phyloP scores from a whole-genome alignment of 1,284 basidiomycete genomes.

The Trichosporon coremiiforme region DNA sequence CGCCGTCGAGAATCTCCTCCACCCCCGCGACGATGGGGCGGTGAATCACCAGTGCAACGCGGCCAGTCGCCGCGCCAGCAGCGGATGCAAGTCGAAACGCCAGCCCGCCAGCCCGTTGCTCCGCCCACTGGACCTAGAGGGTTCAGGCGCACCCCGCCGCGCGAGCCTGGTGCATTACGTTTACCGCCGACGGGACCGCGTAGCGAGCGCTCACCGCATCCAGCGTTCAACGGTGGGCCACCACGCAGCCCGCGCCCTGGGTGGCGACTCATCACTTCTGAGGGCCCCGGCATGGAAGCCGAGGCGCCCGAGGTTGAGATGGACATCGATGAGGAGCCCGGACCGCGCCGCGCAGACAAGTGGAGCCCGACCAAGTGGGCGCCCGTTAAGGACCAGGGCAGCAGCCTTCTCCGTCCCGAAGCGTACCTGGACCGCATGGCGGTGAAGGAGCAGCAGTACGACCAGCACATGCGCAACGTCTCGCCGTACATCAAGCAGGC shows the following conservation, averaged over 20 bases:
- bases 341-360: slow-evolving; percentile 22
- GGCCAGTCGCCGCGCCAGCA: slow-evolving; percentile 5
- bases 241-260: neutral
- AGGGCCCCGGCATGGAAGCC: neutral
- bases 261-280: neutral
- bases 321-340: slow-evolving; percentile 24
- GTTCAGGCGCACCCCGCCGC: slow-evolving; percentile 11
- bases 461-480: slow-evolving; percentile 33
- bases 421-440: slow-evolving; percentile 34
- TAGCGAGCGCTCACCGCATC: neutral
- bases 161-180: slow-evolving; percentile 17
- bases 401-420: slow-evolving; percentile 11
- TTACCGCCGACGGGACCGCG: slow-evolving; percentile 12
- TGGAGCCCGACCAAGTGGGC: slow-evolving; percentile 25
- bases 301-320: slow-evolving; percentile 26
- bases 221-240: neutral
- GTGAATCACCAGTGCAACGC: slow-evolving; percentile 3
- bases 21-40: slow-evolving; percentile 12
- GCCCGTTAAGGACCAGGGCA: neutral
- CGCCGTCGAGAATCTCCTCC: slow-evolving; percentile 13
- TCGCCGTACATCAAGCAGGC: slow-evolving; percentile 49
- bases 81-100: slow-evolving; percentile 4
- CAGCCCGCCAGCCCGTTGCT: slow-evolving; percentile 6
- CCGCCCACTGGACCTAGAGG: slow-evolving; percentile 22
- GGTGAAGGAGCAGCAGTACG: slow-evolving; percentile 36